Evolutionary conservation across 1,139 yeast genomes (phyloP).

Genomic region (Geotrichum carabidarum): DNA sequence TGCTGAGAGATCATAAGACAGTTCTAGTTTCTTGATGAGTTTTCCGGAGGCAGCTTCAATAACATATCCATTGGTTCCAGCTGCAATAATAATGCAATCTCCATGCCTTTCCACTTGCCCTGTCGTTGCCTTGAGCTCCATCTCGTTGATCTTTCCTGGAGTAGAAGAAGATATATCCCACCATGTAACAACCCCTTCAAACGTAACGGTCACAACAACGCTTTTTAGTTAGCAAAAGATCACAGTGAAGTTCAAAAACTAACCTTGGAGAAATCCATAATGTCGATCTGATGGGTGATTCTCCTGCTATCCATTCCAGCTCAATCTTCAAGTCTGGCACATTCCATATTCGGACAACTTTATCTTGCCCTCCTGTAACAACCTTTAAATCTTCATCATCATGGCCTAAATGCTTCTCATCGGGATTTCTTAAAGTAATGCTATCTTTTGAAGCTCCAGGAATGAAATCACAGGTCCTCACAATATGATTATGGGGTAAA

Average conservation of each 20-base stretch:
- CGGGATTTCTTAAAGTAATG: background rate
- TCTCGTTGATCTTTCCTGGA: slow-evolving; percentile 20
- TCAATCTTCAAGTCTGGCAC: slow-evolving; percentile 16
- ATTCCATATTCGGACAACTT: slow-evolving; percentile 28
- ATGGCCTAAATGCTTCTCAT: background rate
- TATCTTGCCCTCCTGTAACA: slow-evolving; percentile 32
- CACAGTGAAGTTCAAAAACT: background rate
- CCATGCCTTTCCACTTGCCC: slow-evolving; percentile 33
- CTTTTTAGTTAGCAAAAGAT: slow-evolving; percentile 8
- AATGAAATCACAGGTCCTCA: slow-evolving; percentile 32
- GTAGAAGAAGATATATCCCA: slow-evolving; percentile 30
- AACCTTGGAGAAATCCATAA: slow-evolving; percentile 24
- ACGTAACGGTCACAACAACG: slow-evolving; percentile 28
- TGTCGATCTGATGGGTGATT: slow-evolving; percentile 17
- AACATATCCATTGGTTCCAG: slow-evolving; percentile 28
- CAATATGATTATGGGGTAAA: slow-evolving; percentile 36
- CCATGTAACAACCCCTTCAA: slow-evolving; percentile 32
- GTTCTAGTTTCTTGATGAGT: slow-evolving; percentile 25
- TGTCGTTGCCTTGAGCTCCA: slow-evolving; percentile 27
- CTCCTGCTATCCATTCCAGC: slow-evolving; percentile 25
- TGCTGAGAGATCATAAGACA: slow-evolving; percentile 35
- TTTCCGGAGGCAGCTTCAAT: slow-evolving; percentile 27
- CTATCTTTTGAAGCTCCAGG: slow-evolving; percentile 17
- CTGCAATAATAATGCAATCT: slow-evolving; percentile 21
- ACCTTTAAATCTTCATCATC: slow-evolving; percentile 11